Base-by-base conservation (phyloP, 768 basidiomycete genomes). In the Boletus rufocinnamomeus region DNA sequence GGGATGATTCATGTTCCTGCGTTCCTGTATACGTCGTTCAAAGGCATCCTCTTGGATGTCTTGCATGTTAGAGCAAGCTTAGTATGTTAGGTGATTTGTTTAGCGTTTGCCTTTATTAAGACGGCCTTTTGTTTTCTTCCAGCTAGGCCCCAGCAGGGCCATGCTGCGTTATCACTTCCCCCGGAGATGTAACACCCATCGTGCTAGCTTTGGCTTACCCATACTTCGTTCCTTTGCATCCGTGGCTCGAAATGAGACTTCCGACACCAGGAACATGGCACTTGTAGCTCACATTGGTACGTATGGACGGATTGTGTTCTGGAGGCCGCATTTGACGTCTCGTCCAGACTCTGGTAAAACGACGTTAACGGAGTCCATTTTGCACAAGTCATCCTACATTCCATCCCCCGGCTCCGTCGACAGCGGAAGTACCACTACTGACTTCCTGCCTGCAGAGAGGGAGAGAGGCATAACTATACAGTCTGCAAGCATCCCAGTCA, bases 391-490 rank as follows among this genome's bases (percentile, higher is more conserved):
- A 7, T 80, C 82, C 1, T 93, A 90, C 70, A 76, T 95, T 30
- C 79, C 84, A 6, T 74, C 81, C 28, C 82, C 91, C 11, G 93
- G 93, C 23, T 85, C 93, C 2, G 93, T 95, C 14, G 93, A 95
- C 69, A 89, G 87, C 4, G 93, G 93, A 21, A 94, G 92, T 62
- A 95, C 93, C 8, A 93, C 87, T 1, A 95, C 93, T 4, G 93
- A 95, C 70, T 95, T 94, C 61, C 77, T 95, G 21, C 92, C 92
- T 6, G 91, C 91, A 0, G 93, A 95, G 74, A 81, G 93, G 56
- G 92, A 94, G 72, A 82, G 93, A 52, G 93, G 93, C 7, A 95
- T 95, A 59, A 95, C 93, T 4, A 91, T 95, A 58, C 93, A 95
- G 67, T 92, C 91, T 23, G 93, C 93, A 14, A 93, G 91, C 74